Base-by-base conservation (phyloP, 257 asterid species). In the Apocynum venetum region DNA sequence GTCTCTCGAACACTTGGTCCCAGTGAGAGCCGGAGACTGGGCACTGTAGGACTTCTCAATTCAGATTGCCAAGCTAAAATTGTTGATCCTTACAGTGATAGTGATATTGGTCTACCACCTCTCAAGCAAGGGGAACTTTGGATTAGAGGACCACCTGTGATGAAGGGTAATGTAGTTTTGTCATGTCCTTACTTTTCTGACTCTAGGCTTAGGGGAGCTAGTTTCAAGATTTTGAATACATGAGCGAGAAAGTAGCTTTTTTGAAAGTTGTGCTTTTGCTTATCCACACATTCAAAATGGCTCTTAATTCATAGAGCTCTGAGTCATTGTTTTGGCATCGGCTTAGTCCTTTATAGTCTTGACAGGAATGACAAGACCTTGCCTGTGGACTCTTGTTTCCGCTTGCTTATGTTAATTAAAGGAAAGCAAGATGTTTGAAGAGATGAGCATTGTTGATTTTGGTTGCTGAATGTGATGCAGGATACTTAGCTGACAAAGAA, bases 61-160 rank as follows among this genome's bases (percentile, higher is more conserved):
- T 76, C 81, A 1, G 85, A 60, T 60, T 38, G 25, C 52, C 84
- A 83, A 77, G 96, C 92, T 66, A 89, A 82, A 70, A 91, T 89
- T 72, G 90, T 89, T 72, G 90, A 89, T 81, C 82, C 84, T 0
- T 8, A 57, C 6, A 10, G 17, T 11, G 81, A 80, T 13, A 83
- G 82, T 14, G 89, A 89, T 13, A 71, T 53, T 75, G 88, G 75
- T 59, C 79, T 89, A 68, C 89, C 86, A 73, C 92, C 89, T 17
- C 82, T 85, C 55, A 83, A 78, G 74, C 77, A 47, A 81, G 97
- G 97, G 67, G 97, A 91, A 74, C 89, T 91, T 40, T 88, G 93
- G 94, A 35, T 91, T 44, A 85, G 79, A 83, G 90, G 93, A 41
- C 87, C 90, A 13, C 73, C 77, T 11, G 64, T 89, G 43, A 91